A percentile compares a stretch with the other conserved stretches of the same genome.
Conservation (phyloP, 495 filamentous ascomycete species). For the Aspergillus nanangensis region DNA sequence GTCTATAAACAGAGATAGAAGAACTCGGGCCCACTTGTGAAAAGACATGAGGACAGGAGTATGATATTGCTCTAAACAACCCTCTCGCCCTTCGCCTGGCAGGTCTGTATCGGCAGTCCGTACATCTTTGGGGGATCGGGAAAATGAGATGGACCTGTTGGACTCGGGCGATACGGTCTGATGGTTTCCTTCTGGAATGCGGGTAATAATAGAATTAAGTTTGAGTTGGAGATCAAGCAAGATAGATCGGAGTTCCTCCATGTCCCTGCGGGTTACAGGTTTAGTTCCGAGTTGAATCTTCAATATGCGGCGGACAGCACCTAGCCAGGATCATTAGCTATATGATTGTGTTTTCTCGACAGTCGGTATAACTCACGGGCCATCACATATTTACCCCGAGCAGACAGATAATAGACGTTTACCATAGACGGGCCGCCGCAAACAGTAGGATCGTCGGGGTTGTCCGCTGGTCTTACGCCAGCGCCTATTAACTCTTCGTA, state of each 20-base stretch:
- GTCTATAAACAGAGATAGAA: constrained; percentile 42
- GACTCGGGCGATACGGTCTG: constrained; percentile 10
- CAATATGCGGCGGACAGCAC: constrained; percentile 40
- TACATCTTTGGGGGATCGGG: constrained; percentile 25
- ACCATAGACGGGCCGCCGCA: constrained; percentile 44
- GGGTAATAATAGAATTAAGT: constrained; percentile 37
- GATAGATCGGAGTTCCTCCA: constrained; percentile 42
- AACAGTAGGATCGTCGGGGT: constrained; percentile 40
- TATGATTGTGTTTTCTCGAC: no score
- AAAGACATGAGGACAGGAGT: constrained; percentile 39
- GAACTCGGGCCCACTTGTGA: constrained; percentile 44
- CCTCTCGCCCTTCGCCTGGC: constrained; percentile 31
- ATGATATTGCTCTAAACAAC: constrained; percentile 44
- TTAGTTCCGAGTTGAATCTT: constrained; percentile 43
- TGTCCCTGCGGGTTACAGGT: constrained; percentile 37
- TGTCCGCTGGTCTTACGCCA: constrained; percentile 32
- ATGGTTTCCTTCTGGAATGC: constrained; percentile 29
- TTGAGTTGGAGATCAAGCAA: constrained; percentile 42
- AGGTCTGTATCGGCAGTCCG: constrained; percentile 24
- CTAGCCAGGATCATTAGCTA: constrained; percentile 24
- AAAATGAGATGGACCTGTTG: constrained; percentile 23
- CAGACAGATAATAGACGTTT: constrained; percentile 44
- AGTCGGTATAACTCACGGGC: constrained; percentile 31
- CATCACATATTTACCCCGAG: constrained; percentile 44
- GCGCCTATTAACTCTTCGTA: constrained; percentile 31